These are phyloP conservation scores for Mortierella hygrophila DNA, from an alignment of 192 early-diverging fungal genomes.

Conservation along the genomic window DNA sequence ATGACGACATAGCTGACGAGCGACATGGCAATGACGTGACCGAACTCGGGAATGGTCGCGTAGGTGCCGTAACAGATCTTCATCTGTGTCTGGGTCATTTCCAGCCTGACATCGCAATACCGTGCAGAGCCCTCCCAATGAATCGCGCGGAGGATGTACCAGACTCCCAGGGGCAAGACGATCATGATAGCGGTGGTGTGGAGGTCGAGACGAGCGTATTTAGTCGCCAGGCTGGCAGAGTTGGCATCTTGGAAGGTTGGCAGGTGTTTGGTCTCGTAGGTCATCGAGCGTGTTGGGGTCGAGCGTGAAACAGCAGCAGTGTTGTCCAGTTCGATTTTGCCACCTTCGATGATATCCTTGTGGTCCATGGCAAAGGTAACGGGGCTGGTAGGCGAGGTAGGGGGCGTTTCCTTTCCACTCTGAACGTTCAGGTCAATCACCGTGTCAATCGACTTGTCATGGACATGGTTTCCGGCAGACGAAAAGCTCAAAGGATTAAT, in stretches of 20 bases:
- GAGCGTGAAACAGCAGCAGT: not conserved
- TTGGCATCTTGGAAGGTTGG: constrained; percentile 49
- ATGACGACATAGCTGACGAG: constrained; percentile 35
- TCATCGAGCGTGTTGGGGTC: constrained; percentile 14
- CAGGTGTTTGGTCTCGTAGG: constrained; percentile 32
- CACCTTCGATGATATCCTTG: not conserved
- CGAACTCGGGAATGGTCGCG: constrained; percentile 5
- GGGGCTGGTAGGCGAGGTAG: constrained; percentile 20
- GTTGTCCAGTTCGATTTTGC: not conserved
- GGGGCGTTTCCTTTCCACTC: not conserved
- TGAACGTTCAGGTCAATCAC: not conserved
- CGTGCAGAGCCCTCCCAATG: constrained; percentile 32
- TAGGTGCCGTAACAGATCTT: constrained; percentile 53
- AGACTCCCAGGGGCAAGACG: constrained; percentile 30
- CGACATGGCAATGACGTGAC: constrained; percentile 13
- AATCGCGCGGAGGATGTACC: constrained; percentile 36
- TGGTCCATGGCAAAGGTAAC: not conserved
- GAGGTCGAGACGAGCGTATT: constrained; percentile 31
- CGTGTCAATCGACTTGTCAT: not conserved
- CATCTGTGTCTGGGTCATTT: constrained; percentile 24
- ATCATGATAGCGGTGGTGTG: constrained; percentile 20
- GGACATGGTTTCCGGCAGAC: not conserved
- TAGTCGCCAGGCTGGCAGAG: constrained; percentile 2
- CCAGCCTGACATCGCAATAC: constrained; percentile 29
- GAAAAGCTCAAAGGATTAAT: not conserved